These are phyloP conservation scores for Neurospora sp. DNA, from an alignment of 495 filamentous ascomycete species.

Conservation along the genomic window DNA sequence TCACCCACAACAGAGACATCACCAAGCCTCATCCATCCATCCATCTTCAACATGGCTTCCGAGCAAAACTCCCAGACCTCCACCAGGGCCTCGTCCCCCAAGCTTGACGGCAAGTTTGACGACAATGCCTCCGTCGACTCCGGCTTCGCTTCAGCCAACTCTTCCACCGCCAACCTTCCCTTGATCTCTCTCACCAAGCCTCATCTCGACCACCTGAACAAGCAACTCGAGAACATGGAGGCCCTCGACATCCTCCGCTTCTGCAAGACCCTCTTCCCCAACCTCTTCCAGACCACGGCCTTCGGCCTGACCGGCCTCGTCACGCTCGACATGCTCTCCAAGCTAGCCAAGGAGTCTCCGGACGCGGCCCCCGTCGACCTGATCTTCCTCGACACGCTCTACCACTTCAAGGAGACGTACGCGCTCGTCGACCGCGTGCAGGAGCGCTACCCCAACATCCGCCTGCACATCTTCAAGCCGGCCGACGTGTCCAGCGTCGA, in stretches of 20 bases:
- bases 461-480: conserved; percentile 83
- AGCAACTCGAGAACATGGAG: conserved; percentile 72
- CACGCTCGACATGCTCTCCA: conserved; percentile 90
- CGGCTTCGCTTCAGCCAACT: conserved; percentile 72
- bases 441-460: conserved; percentile 63
- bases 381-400: conserved; percentile 93
- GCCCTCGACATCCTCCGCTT: conserved; percentile 76
- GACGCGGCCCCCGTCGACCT: conserved; percentile 59
- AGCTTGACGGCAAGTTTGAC: conserved; percentile 19
- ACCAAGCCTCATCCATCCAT: neutral
- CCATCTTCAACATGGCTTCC: conserved; percentile 20
- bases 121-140: conserved; percentile 55
- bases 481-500: conserved; percentile 53
- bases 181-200: conserved; percentile 72
- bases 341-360: conserved; percentile 60
- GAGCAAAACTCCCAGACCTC: conserved; percentile 15
- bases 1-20: neutral
- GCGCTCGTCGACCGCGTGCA: conserved; percentile 70
- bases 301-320: conserved; percentile 91
- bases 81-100: conserved; percentile 25
- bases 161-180: conserved; percentile 36
- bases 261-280: conserved; percentile 82
- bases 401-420: conserved; percentile 90
- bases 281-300: conserved; percentile 92
- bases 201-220: conserved; percentile 84